Base-by-base conservation (phyloP, 345 rosid species). In the Chamaenerion angustifolium region DNA sequence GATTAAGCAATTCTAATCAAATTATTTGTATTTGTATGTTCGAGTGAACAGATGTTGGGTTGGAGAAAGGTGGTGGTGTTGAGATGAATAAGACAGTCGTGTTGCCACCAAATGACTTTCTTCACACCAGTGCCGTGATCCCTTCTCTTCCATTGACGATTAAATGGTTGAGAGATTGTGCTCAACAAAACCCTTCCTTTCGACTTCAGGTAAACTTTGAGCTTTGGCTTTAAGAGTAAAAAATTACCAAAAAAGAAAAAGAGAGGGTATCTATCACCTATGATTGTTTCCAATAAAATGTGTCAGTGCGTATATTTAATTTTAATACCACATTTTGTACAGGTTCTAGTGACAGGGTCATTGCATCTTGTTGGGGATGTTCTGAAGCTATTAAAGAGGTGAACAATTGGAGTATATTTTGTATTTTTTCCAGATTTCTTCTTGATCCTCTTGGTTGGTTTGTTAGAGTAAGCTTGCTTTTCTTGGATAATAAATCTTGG, bases 311-410 rank as follows among this genome's bases (percentile, higher is more conserved):
- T 7, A 31, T 31, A 31, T 31, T 31, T 7, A 31, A 7, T 31
- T 31, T 8, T 7, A 31, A 31, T 31, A 31, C 37, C 37, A 31
- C 37, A 31, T 31, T 52, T 45, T 42, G 4, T 59, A 45, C 76
- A 85, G 95, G 95, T 85, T 64, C 75, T 85, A 46, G 89, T 81
- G 63, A 85, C 95, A 14, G 95, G 95, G 43, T 85, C 95, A 12
- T 52, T 85, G 54, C 89, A 85, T 70, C 77, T 85, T 46, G 87
- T 85, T 41, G 89, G 95, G 11, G 95, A 85, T 63, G 95, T 85
- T 4, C 75, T 85, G 17, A 79, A 79, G 71, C 66, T 81, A 45
- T 49, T 81, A 37, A 77, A 68, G 72, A 77, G 75, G 61, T 71
- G 64, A 83, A 31, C 25, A 6, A 14, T 11, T 31, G 45, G 48